Conservation (phyloP, 768 basidiomycete genomes). For the Auricularia heimuer region DNA sequence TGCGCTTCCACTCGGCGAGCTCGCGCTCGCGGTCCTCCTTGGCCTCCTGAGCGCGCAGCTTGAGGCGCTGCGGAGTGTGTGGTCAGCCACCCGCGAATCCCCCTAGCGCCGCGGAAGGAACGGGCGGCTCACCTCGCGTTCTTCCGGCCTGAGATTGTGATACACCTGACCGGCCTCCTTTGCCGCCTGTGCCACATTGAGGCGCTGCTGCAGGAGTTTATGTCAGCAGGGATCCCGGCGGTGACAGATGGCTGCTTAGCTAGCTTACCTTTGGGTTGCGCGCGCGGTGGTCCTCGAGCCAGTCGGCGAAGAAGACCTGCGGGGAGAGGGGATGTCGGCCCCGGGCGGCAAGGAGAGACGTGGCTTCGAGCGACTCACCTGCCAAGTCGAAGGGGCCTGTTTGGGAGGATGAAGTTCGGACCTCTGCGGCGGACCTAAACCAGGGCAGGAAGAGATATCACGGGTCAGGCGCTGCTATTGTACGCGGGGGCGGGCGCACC, state of each 20-base stretch:
- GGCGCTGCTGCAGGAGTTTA: constrained; percentile 41
- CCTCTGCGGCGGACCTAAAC: constrained; percentile 47
- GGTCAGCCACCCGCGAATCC: neutral
- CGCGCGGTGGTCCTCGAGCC: constrained; percentile 57
- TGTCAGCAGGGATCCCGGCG: neutral
- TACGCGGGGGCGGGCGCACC: neutral
- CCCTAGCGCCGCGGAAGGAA: constrained; percentile 6
- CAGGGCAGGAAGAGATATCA: neutral
- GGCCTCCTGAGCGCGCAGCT: constrained; percentile 68
- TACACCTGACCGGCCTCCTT: constrained; percentile 92
- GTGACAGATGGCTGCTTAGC: neutral
- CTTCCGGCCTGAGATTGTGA: constrained; percentile 60
- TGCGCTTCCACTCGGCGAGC: constrained; percentile 74
- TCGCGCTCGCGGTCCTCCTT: constrained; percentile 82
- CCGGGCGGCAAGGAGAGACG: neutral
- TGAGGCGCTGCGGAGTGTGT: constrained; percentile 53
- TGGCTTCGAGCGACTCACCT: constrained; percentile 21
- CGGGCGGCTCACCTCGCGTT: constrained; percentile 62
- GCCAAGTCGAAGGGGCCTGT: constrained; percentile 91
- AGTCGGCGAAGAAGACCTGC: constrained; percentile 81
- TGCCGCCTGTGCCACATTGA: constrained; percentile 91
- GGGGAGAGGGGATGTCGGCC: neutral
- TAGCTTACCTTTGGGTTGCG: constrained; percentile 9
- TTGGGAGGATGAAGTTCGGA: constrained; percentile 81
- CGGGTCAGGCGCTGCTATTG: no score